A percentile compares a stretch with the other conserved stretches of the same genome.
These are phyloP conservation scores for Bacidia rubella DNA, from an alignment of 495 filamentous ascomycete genomes.

Conservation along the genomic window DNA sequence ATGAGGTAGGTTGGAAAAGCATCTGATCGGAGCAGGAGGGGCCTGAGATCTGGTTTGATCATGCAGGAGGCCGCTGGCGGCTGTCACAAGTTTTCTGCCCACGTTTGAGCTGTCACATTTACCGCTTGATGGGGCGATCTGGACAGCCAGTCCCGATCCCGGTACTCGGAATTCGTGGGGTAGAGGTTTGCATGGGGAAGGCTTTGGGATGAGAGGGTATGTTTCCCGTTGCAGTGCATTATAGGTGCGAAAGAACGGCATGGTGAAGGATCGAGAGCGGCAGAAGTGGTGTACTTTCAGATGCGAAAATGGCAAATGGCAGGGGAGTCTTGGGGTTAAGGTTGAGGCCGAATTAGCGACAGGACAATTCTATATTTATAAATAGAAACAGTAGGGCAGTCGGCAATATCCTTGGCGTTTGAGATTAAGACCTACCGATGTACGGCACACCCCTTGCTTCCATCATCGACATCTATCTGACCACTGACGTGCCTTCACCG, in stretches of 20 bases:
- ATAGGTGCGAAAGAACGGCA: neutral
- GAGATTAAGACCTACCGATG: neutral
- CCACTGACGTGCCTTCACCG: neutral
- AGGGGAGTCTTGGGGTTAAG: neutral
- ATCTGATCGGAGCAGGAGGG: neutral
- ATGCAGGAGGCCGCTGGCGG: neutral
- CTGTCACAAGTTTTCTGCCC: neutral
- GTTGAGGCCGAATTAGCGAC: neutral
- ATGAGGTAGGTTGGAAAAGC: too few species aligned
- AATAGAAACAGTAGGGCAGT: too few species aligned
- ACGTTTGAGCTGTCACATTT: neutral
- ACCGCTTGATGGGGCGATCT: neutral
- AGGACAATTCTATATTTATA: too few species aligned
- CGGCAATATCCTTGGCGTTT: neutral
- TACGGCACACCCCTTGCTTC: neutral
- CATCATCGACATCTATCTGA: neutral
- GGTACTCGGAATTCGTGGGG: too few species aligned
- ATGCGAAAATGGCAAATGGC: neutral
- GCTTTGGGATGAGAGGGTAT: neutral
- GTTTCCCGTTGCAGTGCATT: neutral
- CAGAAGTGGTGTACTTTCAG: neutral
- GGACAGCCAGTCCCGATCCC: neutral
- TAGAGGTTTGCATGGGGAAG: neutral
- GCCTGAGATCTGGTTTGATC: neutral
- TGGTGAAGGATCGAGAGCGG: neutral